Evolutionary conservation across 176 grass and related monocot species (phyloP).

Genomic region (Tuctoria greenei): DNA sequence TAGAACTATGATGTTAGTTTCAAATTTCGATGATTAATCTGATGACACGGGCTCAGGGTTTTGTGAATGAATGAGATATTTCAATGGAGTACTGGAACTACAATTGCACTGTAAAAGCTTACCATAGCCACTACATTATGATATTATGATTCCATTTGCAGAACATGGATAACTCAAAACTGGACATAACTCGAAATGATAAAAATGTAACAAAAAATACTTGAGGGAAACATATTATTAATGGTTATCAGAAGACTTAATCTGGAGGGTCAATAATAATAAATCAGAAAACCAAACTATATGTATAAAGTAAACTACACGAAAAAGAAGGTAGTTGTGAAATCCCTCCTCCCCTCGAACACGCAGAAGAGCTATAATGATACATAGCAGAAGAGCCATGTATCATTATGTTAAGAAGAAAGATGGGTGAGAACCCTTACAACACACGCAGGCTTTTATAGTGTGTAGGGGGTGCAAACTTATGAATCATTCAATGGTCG

Average conservation of each 20-base stretch:
- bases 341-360: no score
- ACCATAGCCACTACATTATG: neutral
- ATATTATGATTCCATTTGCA: constrained; percentile 10
- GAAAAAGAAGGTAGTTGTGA: no score
- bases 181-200: neutral
- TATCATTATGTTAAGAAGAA: no score
- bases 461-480: neutral
- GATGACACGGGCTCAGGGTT: neutral
- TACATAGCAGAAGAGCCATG: no score
- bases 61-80: constrained; percentile 13
- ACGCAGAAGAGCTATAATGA: no score
- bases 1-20: neutral
- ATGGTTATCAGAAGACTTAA: constrained; percentile 23
- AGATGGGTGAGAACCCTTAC: no score
- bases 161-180: neutral
- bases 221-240: constrained; percentile 2
- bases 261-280: neutral
- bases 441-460: no score
- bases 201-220: neutral
- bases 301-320: neutral
- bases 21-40: constrained; percentile 4
- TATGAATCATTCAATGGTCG: neutral
- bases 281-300: constrained; percentile 15
- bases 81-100: neutral
- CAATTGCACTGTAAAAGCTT: neutral